Conservation (phyloP, 306 rosid genomes). For the Neltuma alba region DNA sequence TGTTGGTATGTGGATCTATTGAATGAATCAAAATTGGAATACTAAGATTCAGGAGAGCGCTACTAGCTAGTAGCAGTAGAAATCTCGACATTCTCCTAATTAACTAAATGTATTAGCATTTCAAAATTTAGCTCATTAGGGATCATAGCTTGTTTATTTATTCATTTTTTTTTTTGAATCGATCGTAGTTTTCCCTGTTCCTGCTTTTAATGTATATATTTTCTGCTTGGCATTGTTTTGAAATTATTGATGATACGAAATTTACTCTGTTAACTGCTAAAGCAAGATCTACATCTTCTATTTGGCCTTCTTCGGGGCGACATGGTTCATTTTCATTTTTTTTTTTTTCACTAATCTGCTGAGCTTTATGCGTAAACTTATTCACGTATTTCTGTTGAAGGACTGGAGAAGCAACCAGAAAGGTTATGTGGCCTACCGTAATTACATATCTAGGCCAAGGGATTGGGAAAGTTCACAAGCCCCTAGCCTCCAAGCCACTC, state of each 20-base stretch:
- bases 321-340: not conserved
- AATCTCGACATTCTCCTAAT: not conserved
- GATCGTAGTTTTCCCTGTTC: not conserved
- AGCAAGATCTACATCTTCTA: not conserved
- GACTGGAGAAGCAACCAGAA: slow-evolving; percentile 95
- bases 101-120: not conserved
- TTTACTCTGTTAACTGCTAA: slow-evolving; percentile 15
- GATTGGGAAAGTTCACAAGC: slow-evolving; percentile 68
- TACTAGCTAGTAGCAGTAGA: not conserved
- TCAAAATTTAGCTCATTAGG: not conserved
- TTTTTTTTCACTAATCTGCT: not conserved
- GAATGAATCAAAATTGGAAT: not conserved
- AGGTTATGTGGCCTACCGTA: slow-evolving; percentile 89
- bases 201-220: not conserved
- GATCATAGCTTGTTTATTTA: not conserved
- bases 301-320: not conserved
- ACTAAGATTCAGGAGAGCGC: not conserved
- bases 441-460: slow-evolving; percentile 72
- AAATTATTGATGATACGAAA: not conserved
- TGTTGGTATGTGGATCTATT: not conserved
- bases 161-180: not conserved
- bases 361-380: not conserved
- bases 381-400: slow-evolving; percentile 49
- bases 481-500: slow-evolving; percentile 83
- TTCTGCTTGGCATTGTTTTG: not conserved